A percentile compares a stretch with the other conserved stretches of the same genome.
These are phyloP conservation scores for Scortechinia acanthostroma DNA, from an alignment of 2,329 filamentous ascomycete species.

Conservation along the genomic window DNA sequence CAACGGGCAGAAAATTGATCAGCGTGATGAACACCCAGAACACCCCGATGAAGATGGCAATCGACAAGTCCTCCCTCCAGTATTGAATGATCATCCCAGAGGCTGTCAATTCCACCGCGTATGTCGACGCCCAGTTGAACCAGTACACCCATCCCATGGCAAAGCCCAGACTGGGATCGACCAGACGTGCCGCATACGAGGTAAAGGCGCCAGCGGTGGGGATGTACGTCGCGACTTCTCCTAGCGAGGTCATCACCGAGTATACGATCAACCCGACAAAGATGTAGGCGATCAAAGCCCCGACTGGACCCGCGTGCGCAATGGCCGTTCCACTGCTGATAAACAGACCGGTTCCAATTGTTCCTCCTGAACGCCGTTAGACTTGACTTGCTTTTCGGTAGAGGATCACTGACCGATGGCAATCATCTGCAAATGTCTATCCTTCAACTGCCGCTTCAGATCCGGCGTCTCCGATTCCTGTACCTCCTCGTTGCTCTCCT, in stretches of 20 bases:
- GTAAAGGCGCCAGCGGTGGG: slow-evolving; percentile 89
- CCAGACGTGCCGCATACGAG: slow-evolving; percentile 81
- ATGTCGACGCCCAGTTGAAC: slow-evolving; percentile 76
- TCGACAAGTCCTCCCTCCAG: slow-evolving; percentile 61
- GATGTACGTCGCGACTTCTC: slow-evolving; percentile 84
- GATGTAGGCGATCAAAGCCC: slow-evolving; percentile 69
- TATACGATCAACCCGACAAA: slow-evolving; percentile 83
- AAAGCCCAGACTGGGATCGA: slow-evolving; percentile 91
- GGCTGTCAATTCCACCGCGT: slow-evolving; percentile 81
- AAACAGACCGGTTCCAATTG: slow-evolving; percentile 71
- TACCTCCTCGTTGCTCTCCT: too few relatives aligned
- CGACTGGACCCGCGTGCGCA: slow-evolving; percentile 68
- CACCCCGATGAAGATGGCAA: slow-evolving; percentile 73
- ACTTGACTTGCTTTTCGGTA: slow-evolving; percentile 60
- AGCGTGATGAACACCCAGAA: slow-evolving; percentile 70
- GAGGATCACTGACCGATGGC: slow-evolving; percentile 92
- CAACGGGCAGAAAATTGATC: slow-evolving; percentile 85
- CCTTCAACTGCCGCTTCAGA: too few relatives aligned
- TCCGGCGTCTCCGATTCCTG: too few relatives aligned
- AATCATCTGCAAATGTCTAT: slow-evolving; percentile 91
- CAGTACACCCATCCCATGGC: slow-evolving; percentile 96
- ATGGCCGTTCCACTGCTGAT: slow-evolving; percentile 74
- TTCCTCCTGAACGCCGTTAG: not conserved
- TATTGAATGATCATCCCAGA: slow-evolving; percentile 78
- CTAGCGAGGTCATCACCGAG: slow-evolving; percentile 83